A percentile compares a stretch with the other conserved stretches of the same genome.
phyloP scores from a whole-genome alignment of 148 eudicot species.

The Fallopia convolvulus region DNA sequence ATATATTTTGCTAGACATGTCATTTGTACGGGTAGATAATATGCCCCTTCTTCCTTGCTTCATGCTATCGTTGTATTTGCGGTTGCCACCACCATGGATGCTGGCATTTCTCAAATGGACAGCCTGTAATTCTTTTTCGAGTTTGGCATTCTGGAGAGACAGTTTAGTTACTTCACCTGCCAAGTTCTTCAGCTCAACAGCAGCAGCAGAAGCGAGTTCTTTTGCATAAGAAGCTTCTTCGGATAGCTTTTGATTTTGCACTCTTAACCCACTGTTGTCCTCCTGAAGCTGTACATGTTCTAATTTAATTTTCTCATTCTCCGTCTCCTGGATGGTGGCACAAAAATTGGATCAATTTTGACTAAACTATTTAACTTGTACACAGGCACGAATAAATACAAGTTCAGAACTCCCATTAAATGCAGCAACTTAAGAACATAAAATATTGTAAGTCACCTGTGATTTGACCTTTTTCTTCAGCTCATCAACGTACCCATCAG shows the following conservation, averaged over 20 bases:
- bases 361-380: neutral
- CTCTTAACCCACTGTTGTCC: conserved; percentile 78
- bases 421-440: neutral
- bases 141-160: conserved; percentile 70
- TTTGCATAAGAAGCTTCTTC: conserved; percentile 98
- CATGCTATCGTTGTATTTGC: conserved; percentile 39
- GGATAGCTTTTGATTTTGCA: conserved; percentile 80
- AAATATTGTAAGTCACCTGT: conserved; percentile 42
- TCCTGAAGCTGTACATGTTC: conserved; percentile 64
- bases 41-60: conserved; percentile 64
- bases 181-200: conserved; percentile 85
- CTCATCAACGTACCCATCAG: conserved; percentile 58
- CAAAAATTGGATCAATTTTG: neutral
- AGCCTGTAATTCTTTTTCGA: conserved; percentile 73
- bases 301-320: conserved; percentile 69
- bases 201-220: conserved; percentile 98
- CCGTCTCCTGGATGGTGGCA: conserved; percentile 54
- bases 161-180: conserved; percentile 88
- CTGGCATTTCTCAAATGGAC: conserved; percentile 52
- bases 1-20: conserved; percentile 38
- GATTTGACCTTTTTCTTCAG: conserved; percentile 64
- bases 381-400: neutral
- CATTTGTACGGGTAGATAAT: conserved; percentile 44
- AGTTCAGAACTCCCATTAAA: neutral
- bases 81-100: conserved; percentile 42